phyloP scores from a whole-genome alignment of 345 rosid genomes.

The Acer campestre region DNA sequence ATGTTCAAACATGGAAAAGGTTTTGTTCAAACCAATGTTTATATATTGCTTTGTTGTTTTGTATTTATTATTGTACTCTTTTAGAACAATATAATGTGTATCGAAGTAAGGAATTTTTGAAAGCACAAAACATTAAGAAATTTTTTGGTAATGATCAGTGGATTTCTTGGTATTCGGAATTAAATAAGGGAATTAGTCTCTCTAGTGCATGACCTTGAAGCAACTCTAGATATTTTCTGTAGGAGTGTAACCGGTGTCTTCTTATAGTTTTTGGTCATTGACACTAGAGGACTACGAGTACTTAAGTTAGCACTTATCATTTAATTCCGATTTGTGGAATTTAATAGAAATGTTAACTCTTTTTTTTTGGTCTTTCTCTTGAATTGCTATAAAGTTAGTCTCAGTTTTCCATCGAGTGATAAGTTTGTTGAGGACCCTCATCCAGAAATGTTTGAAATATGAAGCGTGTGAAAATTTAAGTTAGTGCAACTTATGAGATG shows the following conservation, averaged over 20 bases:
- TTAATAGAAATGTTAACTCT: neutral
- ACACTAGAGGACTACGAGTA: neutral
- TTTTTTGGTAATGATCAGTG: neutral
- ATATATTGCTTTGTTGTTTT: conserved; percentile 7
- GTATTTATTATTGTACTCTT: neutral
- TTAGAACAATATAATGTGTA: neutral
- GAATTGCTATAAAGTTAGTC: neutral
- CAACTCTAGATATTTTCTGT: neutral
- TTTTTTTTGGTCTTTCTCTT: neutral
- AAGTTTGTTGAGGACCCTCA: neutral
- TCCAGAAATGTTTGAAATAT: neutral
- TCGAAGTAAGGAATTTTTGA: neutral
- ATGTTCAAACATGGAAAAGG: conserved; percentile 69
- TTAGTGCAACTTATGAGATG: neutral
- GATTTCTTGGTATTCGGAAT: neutral
- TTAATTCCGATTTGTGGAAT: neutral
- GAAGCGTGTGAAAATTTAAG: neutral
- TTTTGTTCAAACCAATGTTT: conserved; percentile 26
- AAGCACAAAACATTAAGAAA: neutral
- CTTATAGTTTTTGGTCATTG: neutral
- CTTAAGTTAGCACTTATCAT: neutral
- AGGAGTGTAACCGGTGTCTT: neutral
- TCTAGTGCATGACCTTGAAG: neutral
- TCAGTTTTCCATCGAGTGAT: neutral
- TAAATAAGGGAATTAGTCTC: neutral